Percentiles rank a stretch among this genome's conserved stretches.
These are phyloP conservation scores for Linnemannia schmuckeri DNA, from an alignment of 192 early-diverging fungal species.

Conservation along the genomic window DNA sequence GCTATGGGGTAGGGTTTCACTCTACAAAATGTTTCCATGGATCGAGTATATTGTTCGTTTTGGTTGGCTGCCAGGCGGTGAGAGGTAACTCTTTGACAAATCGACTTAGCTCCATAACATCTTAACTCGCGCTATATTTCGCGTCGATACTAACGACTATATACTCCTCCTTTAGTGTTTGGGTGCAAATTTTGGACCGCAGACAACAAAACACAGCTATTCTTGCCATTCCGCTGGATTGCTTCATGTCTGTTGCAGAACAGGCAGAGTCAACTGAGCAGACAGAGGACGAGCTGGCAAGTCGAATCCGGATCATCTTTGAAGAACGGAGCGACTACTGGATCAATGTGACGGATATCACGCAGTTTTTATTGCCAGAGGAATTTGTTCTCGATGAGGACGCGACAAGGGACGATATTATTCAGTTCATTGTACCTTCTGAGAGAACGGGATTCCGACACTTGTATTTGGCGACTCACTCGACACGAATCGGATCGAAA, in stretches of 20 bases:
- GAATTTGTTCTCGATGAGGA: neutral
- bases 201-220: conserved; percentile 66
- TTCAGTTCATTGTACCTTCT: conserved; percentile 66
- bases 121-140: neutral
- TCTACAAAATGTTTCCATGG: conserved; percentile 73
- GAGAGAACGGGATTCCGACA: conserved; percentile 74
- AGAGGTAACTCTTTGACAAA: conserved; percentile 54
- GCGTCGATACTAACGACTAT: neutral
- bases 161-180: conserved; percentile 53
- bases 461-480: conserved; percentile 65
- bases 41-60: conserved; percentile 75
- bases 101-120: neutral
- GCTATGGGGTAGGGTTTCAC: conserved; percentile 52
- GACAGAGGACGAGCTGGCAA: conserved; percentile 25
- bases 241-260: conserved; percentile 65
- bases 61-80: conserved; percentile 71
- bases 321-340: conserved; percentile 67
- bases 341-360: conserved; percentile 69
- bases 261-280: conserved; percentile 37
- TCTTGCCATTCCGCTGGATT: conserved; percentile 60
- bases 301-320: conserved; percentile 61
- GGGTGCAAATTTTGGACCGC: conserved; percentile 71
- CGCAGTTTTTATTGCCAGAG: conserved; percentile 33
- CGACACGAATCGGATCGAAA: conserved; percentile 7
- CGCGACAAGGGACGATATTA: neutral